Percentiles rank a stretch among this genome's conserved stretches.
Conservation (phyloP, 164 flowering plant genomes). For the grape (Vitis vinifera) region DNA sequence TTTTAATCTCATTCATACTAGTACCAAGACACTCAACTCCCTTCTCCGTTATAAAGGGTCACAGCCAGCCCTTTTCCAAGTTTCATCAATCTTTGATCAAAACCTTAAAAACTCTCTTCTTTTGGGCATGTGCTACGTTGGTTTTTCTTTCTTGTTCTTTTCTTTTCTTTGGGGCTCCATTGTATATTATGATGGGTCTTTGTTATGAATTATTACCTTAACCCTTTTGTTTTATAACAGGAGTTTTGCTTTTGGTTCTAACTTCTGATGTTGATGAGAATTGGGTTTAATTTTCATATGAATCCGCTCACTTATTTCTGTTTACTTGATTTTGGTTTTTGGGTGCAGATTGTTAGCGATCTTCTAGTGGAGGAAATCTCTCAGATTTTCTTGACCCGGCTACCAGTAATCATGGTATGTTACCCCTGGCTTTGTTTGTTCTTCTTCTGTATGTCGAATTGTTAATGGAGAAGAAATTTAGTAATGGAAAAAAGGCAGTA, state of each 20-base stretch:
- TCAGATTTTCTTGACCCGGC: not conserved
- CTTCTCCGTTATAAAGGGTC: too few species aligned
- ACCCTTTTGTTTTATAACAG: not conserved
- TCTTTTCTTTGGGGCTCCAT: too few species aligned
- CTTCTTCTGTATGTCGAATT: not conserved
- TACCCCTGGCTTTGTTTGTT: not conserved
- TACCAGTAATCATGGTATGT: constrained; percentile 15
- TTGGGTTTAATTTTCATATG: not conserved
- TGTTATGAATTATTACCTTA: too few species aligned
- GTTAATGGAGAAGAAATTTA: not conserved
- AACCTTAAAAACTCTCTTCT: too few species aligned
- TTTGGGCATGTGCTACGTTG: too few species aligned
- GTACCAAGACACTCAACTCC: too few species aligned
- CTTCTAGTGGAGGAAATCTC: constrained; percentile 5
- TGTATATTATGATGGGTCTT: too few species aligned
- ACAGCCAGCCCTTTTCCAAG: too few species aligned
- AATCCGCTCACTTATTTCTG: not conserved
- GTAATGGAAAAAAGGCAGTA: not conserved
- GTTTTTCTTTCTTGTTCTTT: too few species aligned
- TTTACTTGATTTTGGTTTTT: not conserved
- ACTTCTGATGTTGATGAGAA: not conserved
- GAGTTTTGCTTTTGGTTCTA: not conserved
- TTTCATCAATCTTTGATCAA: too few species aligned
- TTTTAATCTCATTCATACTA: too few species aligned
- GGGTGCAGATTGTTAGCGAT: not conserved